Evolutionary conservation across 106 monocot species (phyloP).

Genomic region (Apostasia ramifera): DNA sequence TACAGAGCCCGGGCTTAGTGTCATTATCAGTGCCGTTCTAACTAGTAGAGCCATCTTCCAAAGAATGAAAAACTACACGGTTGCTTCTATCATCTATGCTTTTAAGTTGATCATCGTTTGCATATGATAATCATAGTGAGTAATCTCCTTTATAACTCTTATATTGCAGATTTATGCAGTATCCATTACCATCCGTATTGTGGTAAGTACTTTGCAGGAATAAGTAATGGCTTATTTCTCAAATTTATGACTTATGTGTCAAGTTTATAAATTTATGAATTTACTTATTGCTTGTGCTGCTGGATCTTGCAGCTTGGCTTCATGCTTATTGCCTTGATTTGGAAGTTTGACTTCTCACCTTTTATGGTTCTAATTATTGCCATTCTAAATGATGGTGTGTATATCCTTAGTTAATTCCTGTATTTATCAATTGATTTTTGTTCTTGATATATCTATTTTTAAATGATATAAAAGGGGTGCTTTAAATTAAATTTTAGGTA

Average conservation of each 20-base stretch:
- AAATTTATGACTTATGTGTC: neutral
- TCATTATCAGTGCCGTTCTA: conserved; percentile 94
- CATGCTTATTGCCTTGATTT: conserved; percentile 72
- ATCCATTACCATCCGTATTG: conserved; percentile 84
- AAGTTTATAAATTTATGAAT: neutral
- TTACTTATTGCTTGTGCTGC: neutral
- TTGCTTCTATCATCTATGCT: too few relatives aligned
- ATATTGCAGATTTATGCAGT: conserved; percentile 70
- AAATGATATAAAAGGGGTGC: neutral
- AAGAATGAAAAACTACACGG: conserved; percentile 99
- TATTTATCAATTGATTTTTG: neutral
- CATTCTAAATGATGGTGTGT: conserved; percentile 71
- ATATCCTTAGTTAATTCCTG: too few relatives aligned
- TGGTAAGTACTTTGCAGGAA: conserved; percentile 35
- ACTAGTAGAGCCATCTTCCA: conserved; percentile 98
- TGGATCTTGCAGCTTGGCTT: conserved; percentile 46
- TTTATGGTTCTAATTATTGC: conserved; percentile 89
- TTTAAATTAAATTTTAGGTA: conserved; percentile 28
- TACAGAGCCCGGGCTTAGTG: conserved; percentile 95
- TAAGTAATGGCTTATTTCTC: too few relatives aligned
- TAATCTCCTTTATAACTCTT: conserved; percentile 2
- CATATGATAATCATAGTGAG: neutral
- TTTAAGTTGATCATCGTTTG: too few relatives aligned
- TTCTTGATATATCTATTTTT: neutral
- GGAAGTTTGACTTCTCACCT: conserved; percentile 82